Conservation (phyloP, 2,329 filamentous ascomycete species). For the Laburnicola sp. region DNA sequence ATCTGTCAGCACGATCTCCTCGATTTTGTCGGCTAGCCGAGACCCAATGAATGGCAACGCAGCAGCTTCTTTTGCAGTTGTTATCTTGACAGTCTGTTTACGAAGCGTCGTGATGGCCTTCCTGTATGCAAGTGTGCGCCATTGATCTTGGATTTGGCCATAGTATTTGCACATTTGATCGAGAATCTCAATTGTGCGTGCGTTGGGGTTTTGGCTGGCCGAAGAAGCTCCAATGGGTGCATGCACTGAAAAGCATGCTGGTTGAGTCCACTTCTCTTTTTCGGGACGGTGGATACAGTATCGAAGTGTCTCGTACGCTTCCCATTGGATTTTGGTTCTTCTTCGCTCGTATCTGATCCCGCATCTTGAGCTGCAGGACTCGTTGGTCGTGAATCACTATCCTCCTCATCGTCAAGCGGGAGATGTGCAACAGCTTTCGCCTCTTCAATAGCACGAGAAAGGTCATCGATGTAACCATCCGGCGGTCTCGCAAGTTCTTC, state of each 20-base stretch:
- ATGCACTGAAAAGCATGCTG: conserved; percentile 61
- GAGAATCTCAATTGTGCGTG: conserved; percentile 72
- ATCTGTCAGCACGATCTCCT: conserved; percentile 82
- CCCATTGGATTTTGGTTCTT: conserved; percentile 21
- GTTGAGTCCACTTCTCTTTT: conserved; percentile 27
- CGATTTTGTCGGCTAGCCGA: conserved; percentile 79
- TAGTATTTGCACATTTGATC: conserved; percentile 81
- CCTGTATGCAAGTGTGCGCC: conserved; percentile 75
- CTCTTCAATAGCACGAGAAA: conserved; percentile 67
- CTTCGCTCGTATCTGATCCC: conserved; percentile 28
- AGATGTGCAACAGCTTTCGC: conserved; percentile 64
- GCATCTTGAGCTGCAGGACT: conserved; percentile 30
- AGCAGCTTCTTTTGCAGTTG: conserved; percentile 69
- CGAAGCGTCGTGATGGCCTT: conserved; percentile 74
- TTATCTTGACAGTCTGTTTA: conserved; percentile 65
- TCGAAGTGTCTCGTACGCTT: conserved; percentile 18
- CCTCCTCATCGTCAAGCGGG: conserved; percentile 48
- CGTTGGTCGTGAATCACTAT: conserved; percentile 25
- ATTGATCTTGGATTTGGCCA: conserved; percentile 71
- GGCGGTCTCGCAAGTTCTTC: conserved; percentile 1
- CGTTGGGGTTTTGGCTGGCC: conserved; percentile 67
- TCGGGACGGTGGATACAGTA: conserved; percentile 10
- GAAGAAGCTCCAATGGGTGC: conserved; percentile 56
- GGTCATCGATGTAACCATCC: conserved; percentile 52
- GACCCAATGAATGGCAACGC: conserved; percentile 69